Percentiles rank a stretch among this genome's conserved stretches.
Conservation (phyloP, 768 basidiomycete genomes). For the Cystoderma amianthinum region DNA sequence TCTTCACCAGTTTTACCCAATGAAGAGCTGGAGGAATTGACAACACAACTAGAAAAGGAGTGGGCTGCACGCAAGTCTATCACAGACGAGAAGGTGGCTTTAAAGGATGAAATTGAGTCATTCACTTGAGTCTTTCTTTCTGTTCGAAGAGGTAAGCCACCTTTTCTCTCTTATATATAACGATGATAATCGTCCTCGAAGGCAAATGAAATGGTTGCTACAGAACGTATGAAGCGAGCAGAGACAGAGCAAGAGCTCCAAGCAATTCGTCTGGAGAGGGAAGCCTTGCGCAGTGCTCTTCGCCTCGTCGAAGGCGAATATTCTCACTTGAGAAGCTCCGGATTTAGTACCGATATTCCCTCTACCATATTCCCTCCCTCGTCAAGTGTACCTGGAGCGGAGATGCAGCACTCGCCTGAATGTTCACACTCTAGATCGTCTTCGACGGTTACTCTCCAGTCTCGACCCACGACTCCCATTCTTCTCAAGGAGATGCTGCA, state of each 20-base stretch:
- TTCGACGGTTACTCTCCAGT: slow-evolving; percentile 23
- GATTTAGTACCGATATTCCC: too few species aligned
- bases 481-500: slow-evolving; percentile 5
- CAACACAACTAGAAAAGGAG: slow-evolving; percentile 49
- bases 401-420: neutral
- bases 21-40: slow-evolving; percentile 39
- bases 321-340: slow-evolving; percentile 16
- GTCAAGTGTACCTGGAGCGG: too few species aligned
- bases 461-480: slow-evolving; percentile 18
- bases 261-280: slow-evolving; percentile 53
- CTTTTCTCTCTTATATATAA: too few species aligned
- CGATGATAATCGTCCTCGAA: slow-evolving; percentile 25
- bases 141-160: slow-evolving; percentile 82
- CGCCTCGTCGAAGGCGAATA: slow-evolving; percentile 61
- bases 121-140: slow-evolving; percentile 73
- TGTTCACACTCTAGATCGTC: slow-evolving; percentile 11
- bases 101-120: slow-evolving; percentile 75
- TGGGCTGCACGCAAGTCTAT: slow-evolving; percentile 45
- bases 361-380: too few species aligned
- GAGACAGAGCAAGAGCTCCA: slow-evolving; percentile 70
- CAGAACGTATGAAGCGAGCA: slow-evolving; percentile 64
- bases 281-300: slow-evolving; percentile 63
- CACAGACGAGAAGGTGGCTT: slow-evolving; percentile 47
- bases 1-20: slow-evolving; percentile 18
- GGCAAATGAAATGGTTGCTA: slow-evolving; percentile 88